Percentiles rank a stretch among this genome's conserved stretches.
Evolutionary conservation across 768 basidiomycete species (phyloP).

Genomic region (Tulasnella sp.): DNA sequence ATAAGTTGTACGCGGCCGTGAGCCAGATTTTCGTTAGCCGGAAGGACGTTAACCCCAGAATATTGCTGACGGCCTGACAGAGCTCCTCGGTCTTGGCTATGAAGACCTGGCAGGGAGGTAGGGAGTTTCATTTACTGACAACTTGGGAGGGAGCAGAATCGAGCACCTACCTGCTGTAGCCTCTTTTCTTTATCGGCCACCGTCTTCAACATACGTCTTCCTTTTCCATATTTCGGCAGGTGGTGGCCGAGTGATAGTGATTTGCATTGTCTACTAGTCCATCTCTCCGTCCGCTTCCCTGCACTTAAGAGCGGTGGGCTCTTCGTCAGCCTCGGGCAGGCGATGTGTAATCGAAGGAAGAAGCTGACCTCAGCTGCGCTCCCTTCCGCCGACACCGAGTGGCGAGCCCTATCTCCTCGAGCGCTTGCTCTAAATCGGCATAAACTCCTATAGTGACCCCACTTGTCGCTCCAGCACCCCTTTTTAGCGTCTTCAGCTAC

Average conservation of each 20-base stretch:
- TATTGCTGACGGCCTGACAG: slow-evolving; percentile 81
- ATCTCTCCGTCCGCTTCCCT: too few relatives aligned
- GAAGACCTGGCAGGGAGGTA: slow-evolving; percentile 56
- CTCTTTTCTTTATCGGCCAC: slow-evolving; percentile 79
- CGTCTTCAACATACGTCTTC: slow-evolving; percentile 56
- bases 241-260: too few relatives aligned
- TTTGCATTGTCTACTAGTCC: too few relatives aligned
- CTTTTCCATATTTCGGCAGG: slow-evolving; percentile 72
- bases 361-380: slow-evolving; percentile 33
- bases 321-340: too few relatives aligned
- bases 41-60: slow-evolving; percentile 89
- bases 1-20: slow-evolving; percentile 84
- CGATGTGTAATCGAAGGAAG: too few relatives aligned
- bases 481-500: slow-evolving; percentile 26
- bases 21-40: slow-evolving; percentile 86
- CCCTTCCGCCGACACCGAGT: slow-evolving; percentile 33
- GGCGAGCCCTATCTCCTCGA: slow-evolving; percentile 32
- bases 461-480: slow-evolving; percentile 30
- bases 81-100: slow-evolving; percentile 83
- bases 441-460: slow-evolving; percentile 49
- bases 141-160: not conserved
- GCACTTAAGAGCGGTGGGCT: too few relatives aligned
- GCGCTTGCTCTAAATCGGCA: slow-evolving; percentile 44
- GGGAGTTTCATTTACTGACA: too few relatives aligned
- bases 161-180: slow-evolving; percentile 59